Evolutionary conservation across 225 moss, liverwort and hornwort genomes (phyloP).

Genomic region (Sphagnum contortum): DNA sequence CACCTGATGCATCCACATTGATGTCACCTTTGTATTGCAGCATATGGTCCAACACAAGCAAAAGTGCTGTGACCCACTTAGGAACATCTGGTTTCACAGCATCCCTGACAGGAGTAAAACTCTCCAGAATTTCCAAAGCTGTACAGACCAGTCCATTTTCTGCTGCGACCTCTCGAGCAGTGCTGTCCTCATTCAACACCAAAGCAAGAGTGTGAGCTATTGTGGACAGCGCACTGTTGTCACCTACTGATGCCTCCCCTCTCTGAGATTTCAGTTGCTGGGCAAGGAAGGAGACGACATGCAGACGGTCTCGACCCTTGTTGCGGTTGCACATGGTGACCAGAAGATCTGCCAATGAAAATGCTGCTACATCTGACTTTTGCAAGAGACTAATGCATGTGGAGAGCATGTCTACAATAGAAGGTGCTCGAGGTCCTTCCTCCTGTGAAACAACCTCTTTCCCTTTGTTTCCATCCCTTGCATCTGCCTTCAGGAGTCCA

Average conservation of each 20-base stretch:
- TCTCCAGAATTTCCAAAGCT: constrained; percentile 48
- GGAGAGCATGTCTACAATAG: constrained; percentile 82
- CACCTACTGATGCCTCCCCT: constrained; percentile 41
- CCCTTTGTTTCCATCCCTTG: constrained; percentile 36
- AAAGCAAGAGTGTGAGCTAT: constrained; percentile 85
- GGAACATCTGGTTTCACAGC: constrained; percentile 43
- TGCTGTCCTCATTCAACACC: constrained; percentile 82
- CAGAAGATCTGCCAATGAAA: constrained; percentile 77
- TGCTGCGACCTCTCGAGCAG: constrained; percentile 78
- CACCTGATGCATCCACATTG: constrained; percentile 46
- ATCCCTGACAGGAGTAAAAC: constrained; percentile 35
- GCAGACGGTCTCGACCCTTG: constrained; percentile 80
- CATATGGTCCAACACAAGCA: constrained; percentile 81
- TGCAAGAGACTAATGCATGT: constrained; percentile 88
- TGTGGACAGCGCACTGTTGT: constrained; percentile 58
- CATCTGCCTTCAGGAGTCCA: constrained; percentile 54
- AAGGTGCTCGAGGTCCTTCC: constrained; percentile 54
- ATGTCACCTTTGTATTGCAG: constrained; percentile 76
- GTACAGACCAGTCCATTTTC: constrained; percentile 57
- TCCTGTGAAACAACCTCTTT: constrained; percentile 53
- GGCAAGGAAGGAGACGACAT: constrained; percentile 71
- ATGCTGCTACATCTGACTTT: constrained; percentile 76
- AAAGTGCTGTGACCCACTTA: constrained; percentile 78
- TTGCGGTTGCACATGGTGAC: constrained; percentile 95
- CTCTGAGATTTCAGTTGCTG: constrained; percentile 73